Evolutionary conservation across 768 basidiomycete genomes (phyloP), one percentile per base, ranked within the genome.

Genomic region (Ephemerocybe angulata): DNA sequence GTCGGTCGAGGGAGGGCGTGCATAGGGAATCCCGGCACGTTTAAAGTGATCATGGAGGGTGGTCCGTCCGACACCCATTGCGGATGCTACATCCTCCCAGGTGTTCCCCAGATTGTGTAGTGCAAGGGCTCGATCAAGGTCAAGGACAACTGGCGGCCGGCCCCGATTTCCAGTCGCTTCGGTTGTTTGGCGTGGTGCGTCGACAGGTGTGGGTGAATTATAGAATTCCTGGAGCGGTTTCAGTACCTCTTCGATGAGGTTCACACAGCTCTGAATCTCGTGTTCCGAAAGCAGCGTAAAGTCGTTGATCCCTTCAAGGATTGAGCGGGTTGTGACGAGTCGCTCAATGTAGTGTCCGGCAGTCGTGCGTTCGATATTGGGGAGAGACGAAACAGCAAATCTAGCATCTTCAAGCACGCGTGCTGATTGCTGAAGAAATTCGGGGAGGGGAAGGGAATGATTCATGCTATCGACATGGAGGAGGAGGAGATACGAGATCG

Each of bases 101-200:
- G 59, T 50, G 19, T 64, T 58, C 5, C 67, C 68, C 50, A 66
- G 49, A 28, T 65, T 53, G 42, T 69, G 67, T 0, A 69, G 59
- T 27, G 60, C 55, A 2, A 48, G n/a, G 3, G 64, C 63, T 0
- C 62, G 55, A 19, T 62, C 50, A 2, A 67, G 41, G 50, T 69
- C 58, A 1, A 67, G 19, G 1, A 27, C 21, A 33, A 58, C 65
- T 13, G 56, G 35, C 6, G 67, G 67, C 6, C 65, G 53, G 3
- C 66, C 64, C 24, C 28, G 30, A 13, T 52, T 37, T 3, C 50
- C 56, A 1, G 60, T 12, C 3, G n/a, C 12, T 0, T 48, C 30
- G 6, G n/a, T n/a, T n/a, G n/a, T n/a, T 2, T 12, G 27, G 1
- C 41, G 38, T 12, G 57, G 38, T 8, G 46, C 4, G 4, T n/a